Percentiles rank a stretch among this genome's conserved stretches.
Evolutionary conservation across 2,329 filamentous ascomycete genomes (phyloP).

Genomic region (Didymella exigua): DNA sequence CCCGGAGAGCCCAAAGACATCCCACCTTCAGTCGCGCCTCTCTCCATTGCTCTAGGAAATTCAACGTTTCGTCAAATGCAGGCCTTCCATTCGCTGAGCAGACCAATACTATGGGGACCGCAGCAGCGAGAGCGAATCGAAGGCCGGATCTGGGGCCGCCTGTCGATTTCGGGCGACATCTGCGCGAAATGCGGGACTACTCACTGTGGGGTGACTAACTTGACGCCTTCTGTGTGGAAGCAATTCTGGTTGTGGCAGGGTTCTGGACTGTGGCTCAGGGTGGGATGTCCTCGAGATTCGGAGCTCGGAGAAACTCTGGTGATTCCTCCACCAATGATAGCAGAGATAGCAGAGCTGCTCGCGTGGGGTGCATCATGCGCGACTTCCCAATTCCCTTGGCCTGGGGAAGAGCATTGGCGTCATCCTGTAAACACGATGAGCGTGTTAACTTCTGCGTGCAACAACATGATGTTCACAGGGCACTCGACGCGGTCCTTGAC

Average conservation of each 20-base stretch:
- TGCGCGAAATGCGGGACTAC: constrained; percentile 43
- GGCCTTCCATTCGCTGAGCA: constrained; percentile 36
- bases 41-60: constrained; percentile 29
- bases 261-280: constrained; percentile 34
- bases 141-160: constrained; percentile 34
- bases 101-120: constrained; percentile 20
- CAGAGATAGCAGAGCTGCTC: background rate
- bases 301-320: constrained; percentile 17
- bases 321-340: constrained; percentile 41
- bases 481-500: background rate
- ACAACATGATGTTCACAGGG: constrained; percentile 6
- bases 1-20: constrained; percentile 39
- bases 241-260: constrained; percentile 29
- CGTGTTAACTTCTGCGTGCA: constrained; percentile 7
- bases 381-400: constrained; percentile 33
- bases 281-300: constrained; percentile 17
- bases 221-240: constrained; percentile 28
- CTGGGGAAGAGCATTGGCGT: constrained; percentile 37
- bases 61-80: constrained; percentile 29
- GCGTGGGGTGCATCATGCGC: constrained; percentile 37
- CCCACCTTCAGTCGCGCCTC: constrained; percentile 35
- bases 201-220: constrained; percentile 47
- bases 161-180: constrained; percentile 36
- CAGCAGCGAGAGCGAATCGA: constrained; percentile 30
- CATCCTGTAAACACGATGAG: constrained; percentile 12